Conservation (phyloP, 805 yeast species). For the fission yeast (Schizosaccharomyces pombe) region DNA sequence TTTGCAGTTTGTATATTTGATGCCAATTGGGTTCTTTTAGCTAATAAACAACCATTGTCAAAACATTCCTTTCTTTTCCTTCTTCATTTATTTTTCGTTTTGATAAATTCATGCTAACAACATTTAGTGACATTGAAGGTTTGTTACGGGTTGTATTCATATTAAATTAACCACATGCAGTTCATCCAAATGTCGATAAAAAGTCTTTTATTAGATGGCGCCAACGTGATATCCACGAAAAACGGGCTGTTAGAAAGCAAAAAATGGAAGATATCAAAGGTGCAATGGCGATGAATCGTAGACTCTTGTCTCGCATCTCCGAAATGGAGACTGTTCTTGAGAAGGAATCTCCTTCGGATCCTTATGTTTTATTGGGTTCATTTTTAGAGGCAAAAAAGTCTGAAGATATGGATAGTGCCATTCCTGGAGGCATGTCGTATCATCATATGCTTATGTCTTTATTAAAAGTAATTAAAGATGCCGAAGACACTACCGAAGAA, state of each 20-base stretch:
- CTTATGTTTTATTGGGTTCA: not conserved
- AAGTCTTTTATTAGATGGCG: constrained; percentile 82
- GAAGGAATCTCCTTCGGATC: constrained; percentile 7
- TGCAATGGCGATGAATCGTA: constrained; percentile 59
- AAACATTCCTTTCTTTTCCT: too few species aligned
- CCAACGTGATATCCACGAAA: constrained; percentile 89
- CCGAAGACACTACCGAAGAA: not conserved
- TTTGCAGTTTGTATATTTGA: too few species aligned
- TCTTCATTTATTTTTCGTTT: too few species aligned
- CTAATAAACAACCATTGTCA: too few species aligned
- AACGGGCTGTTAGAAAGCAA: constrained; percentile 54
- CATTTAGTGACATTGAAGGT: constrained; percentile 1
- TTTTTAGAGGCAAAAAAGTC: not conserved
- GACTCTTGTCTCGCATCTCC: constrained; percentile 52
- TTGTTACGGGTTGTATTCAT: not conserved
- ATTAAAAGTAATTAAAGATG: constrained; percentile 38
- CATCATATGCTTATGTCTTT: constrained; percentile 86
- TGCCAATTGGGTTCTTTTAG: too few species aligned
- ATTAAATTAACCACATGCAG: constrained; percentile 15
- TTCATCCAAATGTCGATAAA: constrained; percentile 94
- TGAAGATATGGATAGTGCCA: not conserved
- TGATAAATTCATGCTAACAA: not conserved
- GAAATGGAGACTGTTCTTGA: constrained; percentile 25
- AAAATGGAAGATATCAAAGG: constrained; percentile 55
- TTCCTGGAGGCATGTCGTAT: constrained; percentile 23